Evolutionary conservation across 2,329 filamentous ascomycete species (phyloP).

Genomic region (Periglandula ipomoeae): DNA sequence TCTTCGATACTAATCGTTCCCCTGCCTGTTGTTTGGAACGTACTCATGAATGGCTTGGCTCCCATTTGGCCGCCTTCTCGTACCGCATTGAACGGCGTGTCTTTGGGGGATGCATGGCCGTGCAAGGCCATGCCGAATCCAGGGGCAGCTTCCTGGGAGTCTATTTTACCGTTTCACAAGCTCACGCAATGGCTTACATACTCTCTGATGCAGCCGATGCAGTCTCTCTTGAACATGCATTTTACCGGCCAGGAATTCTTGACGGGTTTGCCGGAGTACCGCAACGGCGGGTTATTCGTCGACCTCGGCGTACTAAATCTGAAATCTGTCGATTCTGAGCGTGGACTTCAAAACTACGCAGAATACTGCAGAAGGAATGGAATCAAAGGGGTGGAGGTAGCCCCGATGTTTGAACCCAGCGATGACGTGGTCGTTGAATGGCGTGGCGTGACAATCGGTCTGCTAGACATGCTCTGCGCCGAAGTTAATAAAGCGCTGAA

Average conservation of each 20-base stretch:
- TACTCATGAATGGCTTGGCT: constrained; percentile 78
- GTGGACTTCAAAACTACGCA: constrained; percentile 54
- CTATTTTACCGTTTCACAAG: constrained; percentile 86
- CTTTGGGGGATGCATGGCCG: constrained; percentile 90
- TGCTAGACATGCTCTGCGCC: constrained; percentile 44
- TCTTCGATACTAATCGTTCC: constrained; percentile 81
- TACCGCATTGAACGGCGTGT: constrained; percentile 76
- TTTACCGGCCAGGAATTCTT: constrained; percentile 74
- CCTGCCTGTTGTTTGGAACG: constrained; percentile 80
- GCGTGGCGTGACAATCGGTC: constrained; percentile 53
- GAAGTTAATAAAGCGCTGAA: constrained; percentile 56
- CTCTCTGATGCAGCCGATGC: constrained; percentile 87
- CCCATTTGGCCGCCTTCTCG: constrained; percentile 84
- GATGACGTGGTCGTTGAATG: constrained; percentile 57
- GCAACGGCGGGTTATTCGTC: constrained; percentile 83
- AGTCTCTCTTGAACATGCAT: constrained; percentile 67
- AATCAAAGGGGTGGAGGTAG: constrained; percentile 47
- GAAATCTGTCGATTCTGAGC: constrained; percentile 58
- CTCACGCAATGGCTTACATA: constrained; percentile 92
- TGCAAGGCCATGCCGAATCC: constrained; percentile 68
- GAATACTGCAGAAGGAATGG: constrained; percentile 65
- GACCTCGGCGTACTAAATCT: constrained; percentile 73
- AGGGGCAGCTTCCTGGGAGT: constrained; percentile 55
- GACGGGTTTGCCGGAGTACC: constrained; percentile 84
- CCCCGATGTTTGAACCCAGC: constrained; percentile 48